Conservation (phyloP, 345 rosid species). For the Mercurialis annua region DNA sequence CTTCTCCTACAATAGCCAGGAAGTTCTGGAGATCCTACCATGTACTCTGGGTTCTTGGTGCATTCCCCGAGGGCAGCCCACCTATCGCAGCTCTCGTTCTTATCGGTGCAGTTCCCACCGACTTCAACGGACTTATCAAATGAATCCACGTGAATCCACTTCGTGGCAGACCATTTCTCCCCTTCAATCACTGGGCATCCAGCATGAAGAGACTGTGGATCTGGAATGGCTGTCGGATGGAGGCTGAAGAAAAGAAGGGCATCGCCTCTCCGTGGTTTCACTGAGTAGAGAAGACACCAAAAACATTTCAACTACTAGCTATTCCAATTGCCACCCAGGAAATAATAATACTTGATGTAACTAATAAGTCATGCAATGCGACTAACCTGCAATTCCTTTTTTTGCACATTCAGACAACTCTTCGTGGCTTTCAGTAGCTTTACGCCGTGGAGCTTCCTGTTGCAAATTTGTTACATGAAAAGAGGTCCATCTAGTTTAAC, state of each 20-base stretch:
- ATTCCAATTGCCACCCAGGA: neutral
- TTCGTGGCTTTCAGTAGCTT: slow-evolving; percentile 42
- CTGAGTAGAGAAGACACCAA: slow-evolving; percentile 32
- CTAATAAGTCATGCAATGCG: neutral
- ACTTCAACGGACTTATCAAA: slow-evolving; percentile 56
- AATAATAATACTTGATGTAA: neutral
- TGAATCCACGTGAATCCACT: slow-evolving; percentile 94
- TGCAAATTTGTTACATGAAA: slow-evolving; percentile 17
- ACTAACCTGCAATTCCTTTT: slow-evolving; percentile 85
- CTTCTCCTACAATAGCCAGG: slow-evolving; percentile 89
- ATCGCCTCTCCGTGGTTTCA: slow-evolving; percentile 82
- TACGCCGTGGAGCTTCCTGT: slow-evolving; percentile 68
- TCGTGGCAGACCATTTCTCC: slow-evolving; percentile 99
- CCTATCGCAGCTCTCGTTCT: slow-evolving; percentile 73
- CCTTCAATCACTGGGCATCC: slow-evolving; percentile 96
- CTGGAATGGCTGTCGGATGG: slow-evolving; percentile 68
- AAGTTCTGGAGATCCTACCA: slow-evolving; percentile 70
- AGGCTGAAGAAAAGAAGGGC: slow-evolving; percentile 95
- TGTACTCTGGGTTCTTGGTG: slow-evolving; percentile 71
- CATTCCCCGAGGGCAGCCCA: slow-evolving; percentile 97
- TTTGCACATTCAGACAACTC: slow-evolving; percentile 89
- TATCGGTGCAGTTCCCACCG: slow-evolving; percentile 66
- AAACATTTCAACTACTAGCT: neutral
- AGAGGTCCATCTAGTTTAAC: slow-evolving; percentile 1
- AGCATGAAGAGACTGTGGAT: slow-evolving; percentile 68